These are phyloP conservation scores for Actinomucor elegans DNA, from an alignment of 371 early-diverging fungal species.

Conservation along the genomic window DNA sequence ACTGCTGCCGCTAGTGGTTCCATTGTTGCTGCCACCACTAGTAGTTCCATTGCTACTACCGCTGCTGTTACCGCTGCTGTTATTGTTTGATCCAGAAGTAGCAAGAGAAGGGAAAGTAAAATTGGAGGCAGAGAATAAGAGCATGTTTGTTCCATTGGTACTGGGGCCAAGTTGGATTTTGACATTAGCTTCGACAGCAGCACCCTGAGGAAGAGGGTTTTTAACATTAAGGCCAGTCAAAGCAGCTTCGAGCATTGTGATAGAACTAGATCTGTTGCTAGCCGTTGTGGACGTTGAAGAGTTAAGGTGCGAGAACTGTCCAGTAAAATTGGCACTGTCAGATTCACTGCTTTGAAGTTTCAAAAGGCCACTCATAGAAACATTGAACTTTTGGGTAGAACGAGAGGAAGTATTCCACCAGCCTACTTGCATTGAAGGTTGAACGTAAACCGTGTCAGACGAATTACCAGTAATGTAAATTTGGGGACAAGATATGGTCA, in stretches of 20 bases:
- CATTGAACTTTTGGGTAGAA: neutral
- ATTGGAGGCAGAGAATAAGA: neutral
- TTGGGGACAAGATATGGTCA: constrained; percentile 7
- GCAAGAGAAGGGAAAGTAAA: neutral
- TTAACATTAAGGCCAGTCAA: neutral
- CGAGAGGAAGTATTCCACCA: neutral
- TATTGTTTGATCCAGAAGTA: no score
- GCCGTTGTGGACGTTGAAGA: no score
- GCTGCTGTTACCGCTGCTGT: neutral
- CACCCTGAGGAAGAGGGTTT: constrained; percentile 10
- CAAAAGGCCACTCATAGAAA: constrained; percentile 7
- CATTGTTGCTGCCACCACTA: no score
- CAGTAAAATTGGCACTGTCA: constrained; percentile 2
- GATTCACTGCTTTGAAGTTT: neutral
- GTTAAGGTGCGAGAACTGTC: neutral
- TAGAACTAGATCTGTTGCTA: no score
- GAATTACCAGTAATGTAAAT: constrained; percentile 1
- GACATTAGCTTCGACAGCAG: constrained; percentile 1
- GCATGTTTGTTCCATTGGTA: neutral
- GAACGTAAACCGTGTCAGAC: neutral
- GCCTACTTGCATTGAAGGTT: constrained; percentile 2
- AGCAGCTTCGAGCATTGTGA: neutral
- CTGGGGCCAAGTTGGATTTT: neutral
- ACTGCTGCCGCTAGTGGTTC: no score
- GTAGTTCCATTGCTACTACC: no score